These are phyloP conservation scores for Zymoseptoria pseudotritici DNA, from an alignment of 2,329 filamentous ascomycete species.

Conservation along the genomic window DNA sequence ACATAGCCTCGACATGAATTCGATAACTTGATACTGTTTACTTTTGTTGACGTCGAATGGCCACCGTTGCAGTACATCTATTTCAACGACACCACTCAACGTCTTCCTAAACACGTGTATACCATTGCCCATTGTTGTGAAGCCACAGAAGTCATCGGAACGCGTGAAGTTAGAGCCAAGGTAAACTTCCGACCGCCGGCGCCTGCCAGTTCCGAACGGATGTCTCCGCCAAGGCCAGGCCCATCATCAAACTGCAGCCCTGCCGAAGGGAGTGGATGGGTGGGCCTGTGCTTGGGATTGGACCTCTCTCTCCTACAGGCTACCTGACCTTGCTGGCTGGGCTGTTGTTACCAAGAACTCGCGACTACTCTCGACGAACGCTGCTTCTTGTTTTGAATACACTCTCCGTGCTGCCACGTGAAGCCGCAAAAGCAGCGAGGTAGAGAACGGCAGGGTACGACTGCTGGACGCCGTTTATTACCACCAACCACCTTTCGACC, in stretches of 20 bases:
- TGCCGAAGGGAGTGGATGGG: too few relatives aligned
- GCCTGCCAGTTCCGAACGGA: background rate
- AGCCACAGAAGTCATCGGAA: background rate
- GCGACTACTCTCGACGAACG: background rate
- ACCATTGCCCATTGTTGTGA: background rate
- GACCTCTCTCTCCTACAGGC: background rate
- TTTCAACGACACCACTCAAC: background rate
- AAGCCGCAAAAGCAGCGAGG: background rate
- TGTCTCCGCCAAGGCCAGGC: background rate
- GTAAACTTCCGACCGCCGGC: background rate
- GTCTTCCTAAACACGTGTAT: background rate
- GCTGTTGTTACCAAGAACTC: background rate
- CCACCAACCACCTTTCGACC: background rate
- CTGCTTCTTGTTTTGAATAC: too few relatives aligned
- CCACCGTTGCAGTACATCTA: background rate
- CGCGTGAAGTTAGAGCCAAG: background rate
- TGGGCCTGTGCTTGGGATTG: background rate
- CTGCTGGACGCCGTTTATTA: background rate
- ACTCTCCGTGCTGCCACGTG: too few relatives aligned
- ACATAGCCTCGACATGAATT: constrained; percentile 10
- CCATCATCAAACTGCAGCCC: background rate
- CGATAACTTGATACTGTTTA: background rate
- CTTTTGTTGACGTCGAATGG: background rate
- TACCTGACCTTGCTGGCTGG: background rate
- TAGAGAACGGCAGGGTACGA: too few relatives aligned